Base-by-base conservation (phyloP, 225 moss, liverwort and hornwort species). In the Marchantia polymorpha region DNA sequence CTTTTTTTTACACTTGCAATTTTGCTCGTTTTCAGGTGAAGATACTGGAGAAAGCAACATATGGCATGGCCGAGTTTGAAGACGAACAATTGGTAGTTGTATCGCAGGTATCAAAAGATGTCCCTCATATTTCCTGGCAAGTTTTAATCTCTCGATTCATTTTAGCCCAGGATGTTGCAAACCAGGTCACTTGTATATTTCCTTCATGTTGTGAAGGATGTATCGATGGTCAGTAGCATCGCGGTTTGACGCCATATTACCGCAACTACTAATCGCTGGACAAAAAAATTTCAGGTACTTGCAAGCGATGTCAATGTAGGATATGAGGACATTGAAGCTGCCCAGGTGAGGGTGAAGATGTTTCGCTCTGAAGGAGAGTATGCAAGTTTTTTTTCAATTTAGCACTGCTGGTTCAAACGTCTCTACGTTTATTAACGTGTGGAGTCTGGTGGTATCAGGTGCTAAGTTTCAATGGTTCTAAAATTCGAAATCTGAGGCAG, bases 301-400 rank as follows among this genome's bases (percentile, higher is more conserved):
- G 97, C 95, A 67, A 94, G 92, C 83, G 97, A 99, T 78, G 93
- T 99, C 69, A 99, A 99, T 81, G 92, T 99, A 71, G 97, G 97
- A 72, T 99, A 99, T 63, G 97, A 99, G 80, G 97, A 95, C 88
- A 93, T 99, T 76, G 92, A 92, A 79, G 90, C 92, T 31, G 87
- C 91, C 74, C 88, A 95, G 88, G 97, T 99, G 81, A 78, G 23
- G 26, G 17, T 55, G 2, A 73, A 25, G 22, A 71, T 71, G 12
- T 11, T n/a, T n/a, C n/a, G n/a, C n/a, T n/a, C n/a, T n/a, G n/a
- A n/a, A n/a, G n/a, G n/a, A n/a, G n/a, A n/a, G n/a, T 23, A 1
- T n/a, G 1, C 53, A 7, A 8, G 52, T 26, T 73, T 26, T 12
- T 0, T 53, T 56, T 19, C 9, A 56, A 12, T 1, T 39, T 39